Evolutionary conservation across 257 asterid species (phyloP).

Genomic region (Knoxia roxburghii): DNA sequence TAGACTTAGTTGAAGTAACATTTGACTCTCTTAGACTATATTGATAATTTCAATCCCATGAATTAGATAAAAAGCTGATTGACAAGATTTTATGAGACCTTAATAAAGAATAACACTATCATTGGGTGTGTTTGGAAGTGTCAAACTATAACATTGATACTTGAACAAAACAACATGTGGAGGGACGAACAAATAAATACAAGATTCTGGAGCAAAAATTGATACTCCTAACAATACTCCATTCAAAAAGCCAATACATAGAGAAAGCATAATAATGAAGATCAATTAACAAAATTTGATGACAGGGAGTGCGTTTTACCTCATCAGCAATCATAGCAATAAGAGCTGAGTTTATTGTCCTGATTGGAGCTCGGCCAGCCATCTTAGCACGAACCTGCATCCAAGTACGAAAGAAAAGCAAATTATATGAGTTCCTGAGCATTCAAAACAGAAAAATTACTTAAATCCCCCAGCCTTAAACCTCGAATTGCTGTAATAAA

Average conservation of each 20-base stretch:
- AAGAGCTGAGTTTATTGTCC: constrained; percentile 73
- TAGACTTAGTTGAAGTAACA: neutral
- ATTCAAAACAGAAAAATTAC: neutral
- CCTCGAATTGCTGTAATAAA: no score
- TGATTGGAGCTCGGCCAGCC: constrained; percentile 85
- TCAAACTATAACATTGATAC: neutral
- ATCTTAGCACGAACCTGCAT: constrained; percentile 24
- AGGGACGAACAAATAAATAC: neutral
- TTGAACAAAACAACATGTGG: neutral
- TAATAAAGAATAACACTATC: neutral
- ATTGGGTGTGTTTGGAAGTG: neutral
- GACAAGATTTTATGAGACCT: neutral
- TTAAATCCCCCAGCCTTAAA: neutral
- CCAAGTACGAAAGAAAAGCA: neutral
- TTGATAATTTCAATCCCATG: neutral
- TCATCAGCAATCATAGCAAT: constrained; percentile 96
- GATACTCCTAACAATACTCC: neutral
- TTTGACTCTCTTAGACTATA: neutral
- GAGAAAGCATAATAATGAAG: neutral
- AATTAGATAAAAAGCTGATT: neutral
- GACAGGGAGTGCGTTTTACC: constrained; percentile 29
- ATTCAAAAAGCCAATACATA: no score
- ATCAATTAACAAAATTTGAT: neutral
- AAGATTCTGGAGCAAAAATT: neutral
- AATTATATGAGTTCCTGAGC: neutral